Conservation (phyloP, 2,329 filamentous ascomycete genomes). For the Fusarium sp. region DNA sequence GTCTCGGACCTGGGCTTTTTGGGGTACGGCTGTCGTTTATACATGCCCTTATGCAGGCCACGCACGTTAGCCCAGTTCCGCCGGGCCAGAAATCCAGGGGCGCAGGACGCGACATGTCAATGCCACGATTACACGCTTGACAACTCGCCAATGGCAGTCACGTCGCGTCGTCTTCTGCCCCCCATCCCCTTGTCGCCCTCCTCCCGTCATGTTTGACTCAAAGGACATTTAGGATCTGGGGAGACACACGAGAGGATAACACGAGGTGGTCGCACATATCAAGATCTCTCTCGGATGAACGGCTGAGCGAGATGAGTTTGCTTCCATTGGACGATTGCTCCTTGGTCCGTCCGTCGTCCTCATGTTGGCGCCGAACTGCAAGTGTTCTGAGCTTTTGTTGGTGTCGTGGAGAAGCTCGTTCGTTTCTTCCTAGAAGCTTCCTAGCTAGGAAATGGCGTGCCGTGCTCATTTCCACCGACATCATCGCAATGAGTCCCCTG, state of each 20-base stretch:
- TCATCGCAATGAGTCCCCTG: slow-evolving; percentile 22
- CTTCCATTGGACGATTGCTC: slow-evolving; percentile 8
- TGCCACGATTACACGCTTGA: slow-evolving; percentile 5
- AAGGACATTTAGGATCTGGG: background rate
- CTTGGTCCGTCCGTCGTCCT: slow-evolving; percentile 15
- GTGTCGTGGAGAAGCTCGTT: slow-evolving; percentile 33
- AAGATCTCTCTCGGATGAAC: slow-evolving; percentile 27
- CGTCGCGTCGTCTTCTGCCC: background rate
- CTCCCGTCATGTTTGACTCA: background rate
- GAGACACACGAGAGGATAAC: background rate
- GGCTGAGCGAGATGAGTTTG: slow-evolving; percentile 12
- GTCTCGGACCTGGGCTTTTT: slow-evolving; percentile 28
- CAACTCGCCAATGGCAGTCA: slow-evolving; percentile 12
- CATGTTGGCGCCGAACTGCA: background rate
- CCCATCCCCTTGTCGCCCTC: background rate
- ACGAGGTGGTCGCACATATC: slow-evolving; percentile 1
- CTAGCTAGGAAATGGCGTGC: slow-evolving; percentile 27
- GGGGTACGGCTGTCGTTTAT: slow-evolving; percentile 9
- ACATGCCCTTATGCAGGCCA: slow-evolving; percentile 33
- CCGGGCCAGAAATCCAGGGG: slow-evolving; percentile 22
- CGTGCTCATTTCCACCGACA: slow-evolving; percentile 43
- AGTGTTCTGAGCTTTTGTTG: background rate
- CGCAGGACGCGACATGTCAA: slow-evolving; percentile 8
- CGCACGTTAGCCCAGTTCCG: slow-evolving; percentile 15
- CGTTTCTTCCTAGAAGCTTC: slow-evolving; percentile 33